Percentiles rank a stretch among this genome's conserved stretches.
phyloP scores from a whole-genome alignment of 2,329 filamentous ascomycete genomes.

The Xylaria sp. region DNA sequence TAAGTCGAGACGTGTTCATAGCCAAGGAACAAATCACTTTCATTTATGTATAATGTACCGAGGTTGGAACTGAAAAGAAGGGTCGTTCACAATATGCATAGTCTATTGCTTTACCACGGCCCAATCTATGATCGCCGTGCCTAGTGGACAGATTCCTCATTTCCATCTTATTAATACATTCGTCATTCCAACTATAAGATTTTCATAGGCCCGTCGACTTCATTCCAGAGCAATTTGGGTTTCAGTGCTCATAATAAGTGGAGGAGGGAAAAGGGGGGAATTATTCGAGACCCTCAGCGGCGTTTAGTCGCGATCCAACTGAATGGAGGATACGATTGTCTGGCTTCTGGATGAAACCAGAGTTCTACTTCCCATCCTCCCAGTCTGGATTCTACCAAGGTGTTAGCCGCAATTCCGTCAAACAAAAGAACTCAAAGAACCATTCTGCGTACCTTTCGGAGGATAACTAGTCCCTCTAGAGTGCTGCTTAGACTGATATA shows the following conservation, averaged over 20 bases:
- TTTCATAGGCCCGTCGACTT: background rate
- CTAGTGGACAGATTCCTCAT: slow-evolving; percentile 21
- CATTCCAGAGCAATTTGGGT: background rate
- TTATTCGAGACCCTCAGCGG: background rate
- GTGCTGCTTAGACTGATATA: slow-evolving; percentile 92
- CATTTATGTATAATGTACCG: background rate
- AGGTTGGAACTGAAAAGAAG: background rate
- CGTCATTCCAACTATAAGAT: slow-evolving; percentile 6
- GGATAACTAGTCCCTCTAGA: slow-evolving; percentile 92
- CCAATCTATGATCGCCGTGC: slow-evolving; percentile 25
- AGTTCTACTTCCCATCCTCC: slow-evolving; percentile 58
- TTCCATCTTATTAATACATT: slow-evolving; percentile 43
- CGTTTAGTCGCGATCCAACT: background rate
- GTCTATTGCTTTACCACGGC: slow-evolving; percentile 24
- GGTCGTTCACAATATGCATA: slow-evolving; percentile 4
- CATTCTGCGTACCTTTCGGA: slow-evolving; percentile 81
- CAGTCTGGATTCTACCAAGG: slow-evolving; percentile 62
- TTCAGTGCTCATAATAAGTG: background rate
- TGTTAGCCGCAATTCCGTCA: slow-evolving; percentile 22
- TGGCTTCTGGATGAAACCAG: background rate
- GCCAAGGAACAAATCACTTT: slow-evolving; percentile 6
- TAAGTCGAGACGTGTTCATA: background rate
- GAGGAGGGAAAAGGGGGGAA: background rate
- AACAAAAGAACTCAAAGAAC: background rate
- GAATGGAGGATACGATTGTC: background rate